A percentile compares a stretch with the other conserved stretches of the same genome.
These are phyloP conservation scores for Clitopilus passeckerianus DNA, from an alignment of 768 basidiomycete genomes.

Conservation along the genomic window DNA sequence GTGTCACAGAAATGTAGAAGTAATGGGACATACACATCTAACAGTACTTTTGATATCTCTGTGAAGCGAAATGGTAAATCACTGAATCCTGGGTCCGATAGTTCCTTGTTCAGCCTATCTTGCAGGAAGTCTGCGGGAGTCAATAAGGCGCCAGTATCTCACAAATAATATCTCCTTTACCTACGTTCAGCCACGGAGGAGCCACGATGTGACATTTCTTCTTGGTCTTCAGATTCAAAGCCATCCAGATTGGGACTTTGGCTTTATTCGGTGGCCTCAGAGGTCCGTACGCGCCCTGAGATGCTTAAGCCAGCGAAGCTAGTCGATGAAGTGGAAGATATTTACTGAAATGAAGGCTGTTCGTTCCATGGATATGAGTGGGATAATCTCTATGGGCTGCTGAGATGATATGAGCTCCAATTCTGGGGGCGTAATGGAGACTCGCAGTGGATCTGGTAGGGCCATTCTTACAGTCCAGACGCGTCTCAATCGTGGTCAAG, in stretches of 20 bases:
- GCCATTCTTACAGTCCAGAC: constrained; percentile 47
- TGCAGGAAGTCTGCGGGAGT: constrained; percentile 68
- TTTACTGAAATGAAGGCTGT: constrained; percentile 88
- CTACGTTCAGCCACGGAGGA: constrained; percentile 84
- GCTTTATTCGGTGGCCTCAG: constrained; percentile 83
- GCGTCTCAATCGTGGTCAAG: background rate
- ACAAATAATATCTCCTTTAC: constrained; percentile 30
- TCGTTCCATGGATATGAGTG: constrained; percentile 84
- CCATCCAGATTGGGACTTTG: constrained; percentile 94
- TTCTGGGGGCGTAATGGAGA: constrained; percentile 77
- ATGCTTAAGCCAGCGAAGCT: constrained; percentile 11
- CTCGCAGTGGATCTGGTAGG: constrained; percentile 64
- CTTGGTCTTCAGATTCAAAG: constrained; percentile 88
- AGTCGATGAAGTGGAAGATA: constrained; percentile 8
- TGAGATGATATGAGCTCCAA: constrained; percentile 87
- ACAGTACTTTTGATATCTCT: constrained; percentile 85
- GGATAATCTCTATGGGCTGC: constrained; percentile 80
- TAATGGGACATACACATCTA: constrained; percentile 73
- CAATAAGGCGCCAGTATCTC: background rate
- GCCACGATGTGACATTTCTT: constrained; percentile 91
- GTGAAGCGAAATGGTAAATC: constrained; percentile 82
- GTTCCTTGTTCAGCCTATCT: constrained; percentile 70
- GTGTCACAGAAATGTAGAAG: background rate
- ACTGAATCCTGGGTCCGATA: constrained; percentile 67
- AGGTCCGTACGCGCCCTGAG: constrained; percentile 89